Conservation (phyloP, 2,329 filamentous ascomycete species). For the Diplodia corticola region DNA sequence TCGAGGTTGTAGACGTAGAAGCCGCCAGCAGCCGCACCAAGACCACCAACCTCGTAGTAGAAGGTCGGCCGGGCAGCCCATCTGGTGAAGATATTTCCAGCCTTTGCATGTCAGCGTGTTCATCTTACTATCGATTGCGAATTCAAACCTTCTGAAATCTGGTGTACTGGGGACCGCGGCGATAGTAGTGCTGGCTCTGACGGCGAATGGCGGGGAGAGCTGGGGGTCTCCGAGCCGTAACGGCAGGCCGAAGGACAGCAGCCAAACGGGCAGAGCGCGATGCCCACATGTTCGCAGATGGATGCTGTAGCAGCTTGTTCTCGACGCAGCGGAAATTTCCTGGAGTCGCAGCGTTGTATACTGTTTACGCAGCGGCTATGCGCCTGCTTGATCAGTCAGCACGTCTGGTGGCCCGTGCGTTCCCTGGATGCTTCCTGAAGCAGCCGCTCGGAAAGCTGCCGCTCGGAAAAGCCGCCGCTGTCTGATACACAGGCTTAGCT, state of each 20-base stretch:
- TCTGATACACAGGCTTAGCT: neutral
- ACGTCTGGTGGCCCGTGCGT: neutral
- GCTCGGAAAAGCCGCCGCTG: neutral
- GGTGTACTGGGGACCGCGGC: conserved; percentile 28
- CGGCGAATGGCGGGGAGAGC: neutral
- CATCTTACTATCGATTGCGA: too few species aligned
- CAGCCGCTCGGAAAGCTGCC: neutral
- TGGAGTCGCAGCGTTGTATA: neutral
- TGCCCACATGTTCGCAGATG: neutral
- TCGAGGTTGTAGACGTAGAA: conserved; percentile 72
- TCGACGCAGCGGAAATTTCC: neutral
- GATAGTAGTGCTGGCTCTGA: conserved; percentile 13
- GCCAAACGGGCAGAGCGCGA: neutral
- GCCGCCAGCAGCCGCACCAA: conserved; percentile 46
- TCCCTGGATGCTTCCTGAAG: conserved; percentile 4
- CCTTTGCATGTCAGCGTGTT: neutral
- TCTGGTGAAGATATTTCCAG: conserved; percentile 31
- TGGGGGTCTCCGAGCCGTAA: neutral
- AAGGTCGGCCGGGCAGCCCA: conserved; percentile 50
- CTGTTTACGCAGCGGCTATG: neutral
- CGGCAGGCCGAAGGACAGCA: neutral
- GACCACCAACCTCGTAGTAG: conserved; percentile 46
- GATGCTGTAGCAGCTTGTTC: neutral
- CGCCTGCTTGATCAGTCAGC: neutral
- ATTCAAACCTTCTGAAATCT: conserved; percentile 30